Percentiles rank a stretch among this genome's conserved stretches.
Evolutionary conservation across 495 filamentous ascomycete genomes (phyloP).

Genomic region (Hyaloscypha finlandica): DNA sequence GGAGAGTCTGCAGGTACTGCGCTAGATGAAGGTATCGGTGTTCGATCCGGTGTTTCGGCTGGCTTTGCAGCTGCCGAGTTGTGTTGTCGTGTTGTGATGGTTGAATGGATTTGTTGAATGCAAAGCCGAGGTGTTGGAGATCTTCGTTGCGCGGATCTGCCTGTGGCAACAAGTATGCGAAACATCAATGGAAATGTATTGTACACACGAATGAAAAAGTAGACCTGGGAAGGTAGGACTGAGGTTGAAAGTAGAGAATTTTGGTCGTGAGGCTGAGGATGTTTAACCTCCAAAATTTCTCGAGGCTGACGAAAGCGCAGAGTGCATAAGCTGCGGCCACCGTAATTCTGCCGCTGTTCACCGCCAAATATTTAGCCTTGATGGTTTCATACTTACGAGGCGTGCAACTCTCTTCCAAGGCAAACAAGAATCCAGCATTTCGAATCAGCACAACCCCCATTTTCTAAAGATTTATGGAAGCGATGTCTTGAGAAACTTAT

Average conservation of each 20-base stretch:
- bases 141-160: constrained; percentile 3
- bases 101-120: background rate
- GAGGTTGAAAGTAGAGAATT: background rate
- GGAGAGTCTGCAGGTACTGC: background rate
- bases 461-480: background rate
- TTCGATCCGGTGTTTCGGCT: too few species aligned
- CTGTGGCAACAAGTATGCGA: background rate
- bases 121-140: background rate
- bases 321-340: background rate
- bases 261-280: constrained; percentile 3
- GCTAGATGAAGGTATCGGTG: background rate
- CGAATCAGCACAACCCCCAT: background rate
- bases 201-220: background rate
- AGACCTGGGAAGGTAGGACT: background rate
- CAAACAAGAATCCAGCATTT: background rate
- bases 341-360: background rate
- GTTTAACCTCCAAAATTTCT: background rate
- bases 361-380: too few species aligned
- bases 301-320: background rate
- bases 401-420: background rate
- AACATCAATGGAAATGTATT: constrained; percentile 2
- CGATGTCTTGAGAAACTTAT: background rate
- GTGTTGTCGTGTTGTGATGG: background rate
- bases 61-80: background rate
- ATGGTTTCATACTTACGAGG: background rate